Percentiles rank a stretch among this genome's conserved stretches.
Conservation (phyloP, 805 yeast genomes). For the Sporopachydermia quercuum region DNA sequence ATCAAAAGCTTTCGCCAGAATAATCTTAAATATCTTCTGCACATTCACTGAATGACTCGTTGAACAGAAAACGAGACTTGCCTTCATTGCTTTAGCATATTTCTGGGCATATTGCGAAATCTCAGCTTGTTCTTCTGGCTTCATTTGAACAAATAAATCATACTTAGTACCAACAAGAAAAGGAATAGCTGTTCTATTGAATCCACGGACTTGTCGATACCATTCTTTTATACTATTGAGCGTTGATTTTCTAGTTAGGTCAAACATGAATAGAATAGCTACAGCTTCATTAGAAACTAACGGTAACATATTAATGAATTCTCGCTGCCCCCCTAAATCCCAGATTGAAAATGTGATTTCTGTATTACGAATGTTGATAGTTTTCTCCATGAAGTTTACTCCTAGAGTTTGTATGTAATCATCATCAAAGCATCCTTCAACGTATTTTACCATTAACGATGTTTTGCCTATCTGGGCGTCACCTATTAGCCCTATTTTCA, state of each 20-base stretch:
- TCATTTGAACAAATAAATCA: constrained; percentile 69
- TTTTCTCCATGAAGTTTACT: constrained; percentile 87
- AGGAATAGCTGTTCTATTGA: constrained; percentile 83
- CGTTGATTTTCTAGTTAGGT: constrained; percentile 73
- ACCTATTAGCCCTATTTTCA: constrained; percentile 87
- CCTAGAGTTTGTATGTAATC: constrained; percentile 90
- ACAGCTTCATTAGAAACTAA: constrained; percentile 86
- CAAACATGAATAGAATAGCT: constrained; percentile 81
- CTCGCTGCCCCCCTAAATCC: constrained; percentile 94
- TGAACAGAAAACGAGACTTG: constrained; percentile 74
- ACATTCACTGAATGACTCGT: constrained; percentile 86
- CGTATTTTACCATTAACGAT: constrained; percentile 90
- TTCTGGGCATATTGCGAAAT: constrained; percentile 70
- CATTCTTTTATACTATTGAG: constrained; percentile 83
- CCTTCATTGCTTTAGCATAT: constrained; percentile 81
- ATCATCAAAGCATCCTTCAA: constrained; percentile 87
- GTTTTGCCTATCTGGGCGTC: constrained; percentile 96
- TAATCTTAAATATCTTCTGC: constrained; percentile 74
- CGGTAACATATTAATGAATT: constrained; percentile 90
- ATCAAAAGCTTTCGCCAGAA: constrained; percentile 83
- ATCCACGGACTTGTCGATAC: constrained; percentile 85
- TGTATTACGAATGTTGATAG: constrained; percentile 69
- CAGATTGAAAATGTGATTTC: constrained; percentile 84
- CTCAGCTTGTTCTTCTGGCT: constrained; percentile 69
- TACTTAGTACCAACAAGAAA: constrained; percentile 87